phyloP scores from a whole-genome alignment of 73 alveolate species.

The Symbiodinium natans region DNA sequence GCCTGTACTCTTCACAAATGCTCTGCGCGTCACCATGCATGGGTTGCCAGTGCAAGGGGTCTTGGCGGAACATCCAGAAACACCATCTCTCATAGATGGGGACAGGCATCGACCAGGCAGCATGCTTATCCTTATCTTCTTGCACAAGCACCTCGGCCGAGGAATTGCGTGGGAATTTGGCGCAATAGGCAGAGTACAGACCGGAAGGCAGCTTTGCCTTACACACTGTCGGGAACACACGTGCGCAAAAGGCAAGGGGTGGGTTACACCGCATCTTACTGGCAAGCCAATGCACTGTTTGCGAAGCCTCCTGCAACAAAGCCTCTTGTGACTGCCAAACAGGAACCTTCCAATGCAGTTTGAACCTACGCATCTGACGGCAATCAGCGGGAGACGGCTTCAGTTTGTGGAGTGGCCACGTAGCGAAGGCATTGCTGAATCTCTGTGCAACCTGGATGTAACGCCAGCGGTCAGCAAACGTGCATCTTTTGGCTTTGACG shows the following conservation, averaged over 20 bases:
- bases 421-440: not conserved
- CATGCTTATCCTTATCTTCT: slow-evolving; percentile 3
- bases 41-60: not conserved
- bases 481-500: not conserved
- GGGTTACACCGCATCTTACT: not conserved
- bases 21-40: not conserved
- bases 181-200: not conserved
- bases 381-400: not conserved
- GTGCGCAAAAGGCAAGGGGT: not conserved
- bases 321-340: not conserved
- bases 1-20: slow-evolving; percentile 8
- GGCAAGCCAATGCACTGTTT: not conserved
- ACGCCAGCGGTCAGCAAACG: slow-evolving; percentile 8
- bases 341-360: not conserved
- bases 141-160: not conserved
- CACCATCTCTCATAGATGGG: slow-evolving; percentile 6
- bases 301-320: not conserved
- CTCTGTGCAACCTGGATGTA: not conserved
- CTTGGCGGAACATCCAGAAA: slow-evolving; percentile 16
- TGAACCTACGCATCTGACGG: not conserved
- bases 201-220: not conserved
- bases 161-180: not conserved
- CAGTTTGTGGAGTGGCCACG: not conserved
- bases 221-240: not conserved
- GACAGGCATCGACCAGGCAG: slow-evolving; percentile 4